phyloP scores from a whole-genome alignment of 768 basidiomycete genomes.

The Suillus ampliporus region DNA sequence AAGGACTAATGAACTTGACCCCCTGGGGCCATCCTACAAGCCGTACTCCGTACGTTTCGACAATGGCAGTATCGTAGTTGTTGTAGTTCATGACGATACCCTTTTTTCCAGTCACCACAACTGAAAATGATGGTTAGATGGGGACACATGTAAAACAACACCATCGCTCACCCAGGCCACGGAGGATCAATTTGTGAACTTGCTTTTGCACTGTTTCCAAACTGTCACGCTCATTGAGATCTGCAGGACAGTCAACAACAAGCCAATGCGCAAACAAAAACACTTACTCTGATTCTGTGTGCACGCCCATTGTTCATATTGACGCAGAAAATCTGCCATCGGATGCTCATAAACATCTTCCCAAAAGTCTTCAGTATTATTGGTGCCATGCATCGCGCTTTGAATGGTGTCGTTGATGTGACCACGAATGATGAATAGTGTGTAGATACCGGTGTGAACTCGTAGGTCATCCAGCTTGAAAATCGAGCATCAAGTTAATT shows the following conservation, averaged over 20 bases:
- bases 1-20: slow-evolving; percentile 15
- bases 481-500: too few relatives aligned
- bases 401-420: slow-evolving; percentile 17
- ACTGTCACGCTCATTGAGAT: neutral
- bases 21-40: slow-evolving; percentile 22
- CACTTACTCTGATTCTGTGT: slow-evolving; percentile 14
- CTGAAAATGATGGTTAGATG: slow-evolving; percentile 7
- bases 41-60: slow-evolving; percentile 16
- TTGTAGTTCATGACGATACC: slow-evolving; percentile 22
- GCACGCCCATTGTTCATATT: slow-evolving; percentile 20
- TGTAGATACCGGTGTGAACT: slow-evolving; percentile 9
- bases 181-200: slow-evolving; percentile 11
- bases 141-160: neutral
- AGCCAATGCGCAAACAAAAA: too few relatives aligned
- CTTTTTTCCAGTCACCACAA: neutral
- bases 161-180: slow-evolving; percentile 17
- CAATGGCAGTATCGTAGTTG: slow-evolving; percentile 19
- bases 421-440: slow-evolving; percentile 11
- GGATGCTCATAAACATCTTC: slow-evolving; percentile 9
- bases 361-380: slow-evolving; percentile 14
- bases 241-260: neutral
- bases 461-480: slow-evolving; percentile 13
- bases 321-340: neutral
- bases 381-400: slow-evolving; percentile 9
- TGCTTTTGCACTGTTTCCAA: slow-evolving; percentile 9